Evolutionary conservation across 371 early-diverging fungal genomes (phyloP), one percentile per base, ranked within the genome.

Genomic region (Rhizopus stolonifer): DNA sequence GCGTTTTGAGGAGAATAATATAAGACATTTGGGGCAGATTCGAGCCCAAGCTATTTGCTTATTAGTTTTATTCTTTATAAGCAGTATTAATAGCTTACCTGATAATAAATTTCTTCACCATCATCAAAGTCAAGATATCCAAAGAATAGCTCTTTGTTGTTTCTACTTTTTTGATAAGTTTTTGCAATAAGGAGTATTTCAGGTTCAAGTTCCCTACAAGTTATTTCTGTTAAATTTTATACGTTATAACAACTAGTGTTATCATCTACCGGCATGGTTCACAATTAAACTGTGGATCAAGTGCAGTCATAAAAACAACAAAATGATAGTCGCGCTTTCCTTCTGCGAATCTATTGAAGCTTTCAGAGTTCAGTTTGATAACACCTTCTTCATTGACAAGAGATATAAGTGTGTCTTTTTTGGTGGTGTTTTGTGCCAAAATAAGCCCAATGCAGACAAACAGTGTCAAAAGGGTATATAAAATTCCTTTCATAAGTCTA

Each of bases 251-350:
- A 58, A 53, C 34, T 29, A 29, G 10, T 7, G 24, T 31, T 13
- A 26, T 34, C 15, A 50, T 22, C 39, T 81, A 90, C 93, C 71
- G 72, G 81, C 94, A 93, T 23, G 89, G 89, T 15, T 58, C 54
- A 63, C 94, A 93, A 38, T 80, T 70, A 56, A 87, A 79, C 39
- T 83, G 75, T n/a, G 82, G 73, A n/a, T 74, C 72, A 33, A 84
- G 52, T 4, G 92, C 90, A 19, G 94, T 93, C 46, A 93, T 68
- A 17, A 90, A 66, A 4, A 89, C 82, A 19, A 87, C 81, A 40
- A 89, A 49, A 19, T 88, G 85, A 65, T 89, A 93, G 64, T 89
- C 85, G 26, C 94, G 72, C 23, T 90, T 92, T 47, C 75, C 79
- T 55, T 85, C 83, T 33, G 88, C 82, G 52, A 79, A 74, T 47